Conservation (phyloP, 148 eudicot genomes). For the Gaultheria prostrata region DNA sequence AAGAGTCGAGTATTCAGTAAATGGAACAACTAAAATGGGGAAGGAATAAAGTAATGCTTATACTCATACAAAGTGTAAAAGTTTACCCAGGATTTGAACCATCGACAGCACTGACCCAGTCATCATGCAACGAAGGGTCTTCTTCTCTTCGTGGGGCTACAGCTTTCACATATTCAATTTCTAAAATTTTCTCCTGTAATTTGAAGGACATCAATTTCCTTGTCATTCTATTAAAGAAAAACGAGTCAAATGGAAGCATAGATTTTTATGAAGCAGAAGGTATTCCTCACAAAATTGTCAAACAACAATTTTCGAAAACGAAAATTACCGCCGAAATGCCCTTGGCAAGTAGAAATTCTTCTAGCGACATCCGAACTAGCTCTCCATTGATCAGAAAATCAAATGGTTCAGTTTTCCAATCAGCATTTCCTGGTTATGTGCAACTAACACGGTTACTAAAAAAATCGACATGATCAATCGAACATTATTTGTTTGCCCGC, state of each 20-base stretch:
- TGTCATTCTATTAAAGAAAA: not conserved
- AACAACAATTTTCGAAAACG: not conserved
- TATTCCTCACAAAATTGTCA: not conserved
- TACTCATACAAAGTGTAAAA: not conserved
- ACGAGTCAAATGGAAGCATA: not conserved
- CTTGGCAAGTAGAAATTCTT: constrained; percentile 82
- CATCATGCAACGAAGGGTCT: constrained; percentile 81
- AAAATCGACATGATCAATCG: no score
- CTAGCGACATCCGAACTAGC: constrained; percentile 86
- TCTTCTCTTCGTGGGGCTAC: constrained; percentile 81
- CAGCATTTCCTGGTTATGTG: constrained; percentile 46
- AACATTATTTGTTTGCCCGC: no score
- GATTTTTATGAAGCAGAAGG: not conserved
- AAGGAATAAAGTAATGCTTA: not conserved
- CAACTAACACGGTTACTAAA: not conserved
- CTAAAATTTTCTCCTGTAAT: constrained; percentile 79
- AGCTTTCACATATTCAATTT: constrained; percentile 87
- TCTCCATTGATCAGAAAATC: constrained; percentile 85
- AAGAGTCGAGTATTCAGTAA: not conserved
- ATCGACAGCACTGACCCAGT: constrained; percentile 95
- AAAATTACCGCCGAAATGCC: constrained; percentile 73
- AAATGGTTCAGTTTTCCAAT: constrained; percentile 73
- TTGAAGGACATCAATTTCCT: not conserved
- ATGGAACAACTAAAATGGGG: not conserved
- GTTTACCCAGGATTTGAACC: constrained; percentile 75